phyloP scores from a whole-genome alignment of 2,329 filamentous ascomycete species.

The Paecilomyces formosus region DNA sequence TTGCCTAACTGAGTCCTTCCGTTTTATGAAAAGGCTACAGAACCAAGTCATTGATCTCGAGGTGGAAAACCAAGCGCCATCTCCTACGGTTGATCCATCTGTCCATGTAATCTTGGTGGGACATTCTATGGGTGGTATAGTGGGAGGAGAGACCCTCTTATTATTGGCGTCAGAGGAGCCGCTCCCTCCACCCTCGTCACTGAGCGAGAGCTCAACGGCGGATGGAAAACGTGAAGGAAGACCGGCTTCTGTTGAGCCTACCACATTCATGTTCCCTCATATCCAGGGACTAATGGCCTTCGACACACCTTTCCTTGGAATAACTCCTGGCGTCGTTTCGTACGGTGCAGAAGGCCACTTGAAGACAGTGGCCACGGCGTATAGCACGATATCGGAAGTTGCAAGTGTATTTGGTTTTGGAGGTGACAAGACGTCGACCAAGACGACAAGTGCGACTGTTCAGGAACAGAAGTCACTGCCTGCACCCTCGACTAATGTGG shows the following conservation, averaged over 20 bases:
- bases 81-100: constrained; percentile 77
- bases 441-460: constrained; percentile 7
- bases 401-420: constrained; percentile 59
- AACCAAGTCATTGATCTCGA: constrained; percentile 93
- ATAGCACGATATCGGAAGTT: constrained; percentile 60
- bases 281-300: constrained; percentile 86
- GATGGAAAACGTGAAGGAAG: constrained; percentile 5
- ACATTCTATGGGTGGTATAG: constrained; percentile 90
- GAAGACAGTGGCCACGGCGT: constrained; percentile 62
- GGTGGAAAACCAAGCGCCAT: constrained; percentile 69
- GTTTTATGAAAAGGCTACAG: constrained; percentile 56
- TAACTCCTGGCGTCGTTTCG: constrained; percentile 43
- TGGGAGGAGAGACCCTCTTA: constrained; percentile 81
- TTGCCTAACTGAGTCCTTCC: not conserved
- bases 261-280: constrained; percentile 78
- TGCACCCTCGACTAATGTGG: constrained; percentile 22
- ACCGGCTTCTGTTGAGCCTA: constrained; percentile 18
- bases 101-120: constrained; percentile 76
- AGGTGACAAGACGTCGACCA: constrained; percentile 23
- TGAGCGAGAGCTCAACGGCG: constrained; percentile 7
- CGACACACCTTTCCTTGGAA: constrained; percentile 73
- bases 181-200: constrained; percentile 27
- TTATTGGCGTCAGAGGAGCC: constrained; percentile 62
- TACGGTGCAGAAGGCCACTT: constrained; percentile 74
- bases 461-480: constrained; percentile 18